Evolutionary conservation across 2,329 filamentous ascomycete genomes (phyloP), one percentile per base, ranked within the genome.

Genomic region (Scedosporium minutisporum): DNA sequence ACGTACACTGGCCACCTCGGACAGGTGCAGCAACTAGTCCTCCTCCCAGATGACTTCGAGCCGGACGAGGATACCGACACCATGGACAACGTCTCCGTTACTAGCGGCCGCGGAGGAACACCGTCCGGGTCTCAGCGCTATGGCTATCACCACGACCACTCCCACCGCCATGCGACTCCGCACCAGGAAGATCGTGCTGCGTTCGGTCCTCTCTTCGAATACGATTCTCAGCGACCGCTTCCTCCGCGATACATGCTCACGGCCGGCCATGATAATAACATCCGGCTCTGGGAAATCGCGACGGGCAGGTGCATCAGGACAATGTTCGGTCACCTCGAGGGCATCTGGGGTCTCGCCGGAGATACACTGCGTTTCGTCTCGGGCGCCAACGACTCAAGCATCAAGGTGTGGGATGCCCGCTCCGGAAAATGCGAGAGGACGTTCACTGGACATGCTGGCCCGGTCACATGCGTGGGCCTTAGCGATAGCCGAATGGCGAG

Each of bases 301-400:
- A 89, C 89, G 0, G 91, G 91, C 44, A 85, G 86, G 66, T 96
- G 91, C 69, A 81, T 97, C 41, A 89, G 91, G 65, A 96, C 91
- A 38, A 96, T 97, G 79, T 99, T 97, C 72, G 95, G 95, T 0
- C 95, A 99, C 70, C 84, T 99, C 23, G 95, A 99, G 74, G 95
- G 95, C 38, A 89, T 99, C 21, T 99, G 95, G 95, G 89, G 90
- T 5, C 81, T 99, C 2, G 91, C 90, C 0, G 93, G 90, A 3
- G 93, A 97, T 74, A 93, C 89, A 1, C 78, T 97, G 21, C 86
- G 95, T 10, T 86, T 96, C 16, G 91, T 97, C 14, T 91, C 89
- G 18, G 93, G 93, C 0, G 90, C 91, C 10, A 92, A 97, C 73
- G 95, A 99, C 75, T 87, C 91, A 51, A 96, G 93, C 86, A 90